Base-by-base conservation (phyloP, 192 early-diverging fungal genomes). In the Rhizophagus clarus region DNA sequence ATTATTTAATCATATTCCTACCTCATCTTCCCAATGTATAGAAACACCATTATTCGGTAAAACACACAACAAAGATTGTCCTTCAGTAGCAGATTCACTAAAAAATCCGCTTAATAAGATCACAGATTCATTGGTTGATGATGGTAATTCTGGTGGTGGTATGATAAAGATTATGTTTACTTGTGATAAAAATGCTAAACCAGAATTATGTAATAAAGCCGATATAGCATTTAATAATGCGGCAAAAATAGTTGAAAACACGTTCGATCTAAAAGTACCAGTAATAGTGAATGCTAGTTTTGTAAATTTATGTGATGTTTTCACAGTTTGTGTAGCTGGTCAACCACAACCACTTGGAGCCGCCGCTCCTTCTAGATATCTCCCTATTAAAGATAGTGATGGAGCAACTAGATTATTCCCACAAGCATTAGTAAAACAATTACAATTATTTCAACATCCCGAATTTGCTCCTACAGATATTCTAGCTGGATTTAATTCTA, bases 391-490 rank as follows among this genome's bases (percentile, higher is more conserved):
- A 6, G 73, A 61, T 28, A 15, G n/a, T 28, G 73, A 74, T 29
- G 24, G 26, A 22, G 29, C 10, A 2, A 6, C 11, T 2, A 45
- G 73, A 29, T 61, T 74, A n/a, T 74, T 37, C 7, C 73, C 73
- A 32, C 73, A 74, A 61, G 31, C 47, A 26, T 56, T 74, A 31
- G 56, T 32, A 10, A 74, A 74, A 61, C 47, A 61, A 56, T 51
- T 61, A 31, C 14, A 74, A 29, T 61, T 34, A 32, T 4, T 6
- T 8, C 10, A 29, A 17, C 73, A 51, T 34, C 49, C 56, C 1
- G 29, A 51, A 61, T 74, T 20, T 60, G 3, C 24, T 9, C 2
- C 10, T 15, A 2, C 31, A 37, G 73, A 74, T 34, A 74, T 74
- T 3, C 32, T 9, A 28, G 73, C 73, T 3, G 17, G 4, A 0